These are phyloP conservation scores for Microsporum canis DNA, from an alignment of 2,329 filamentous ascomycete genomes.

Conservation along the genomic window DNA sequence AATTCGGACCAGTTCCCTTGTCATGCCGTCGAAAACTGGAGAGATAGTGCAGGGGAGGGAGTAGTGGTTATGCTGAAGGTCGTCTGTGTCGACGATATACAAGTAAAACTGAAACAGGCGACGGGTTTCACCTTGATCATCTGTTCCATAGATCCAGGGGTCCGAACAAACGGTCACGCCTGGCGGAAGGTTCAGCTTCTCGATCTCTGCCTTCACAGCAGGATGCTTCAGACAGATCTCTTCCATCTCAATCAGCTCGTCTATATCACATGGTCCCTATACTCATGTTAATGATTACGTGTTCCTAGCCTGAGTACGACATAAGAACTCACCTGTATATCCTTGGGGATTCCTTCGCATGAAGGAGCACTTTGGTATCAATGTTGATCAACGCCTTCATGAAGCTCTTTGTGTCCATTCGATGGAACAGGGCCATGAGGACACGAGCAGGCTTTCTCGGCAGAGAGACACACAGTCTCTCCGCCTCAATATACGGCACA, in stretches of 20 bases:
- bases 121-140: conserved; percentile 29
- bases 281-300: not conserved
- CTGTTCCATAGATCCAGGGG: conserved; percentile 58
- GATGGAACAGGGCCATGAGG: conserved; percentile 43
- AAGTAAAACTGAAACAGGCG: conserved; percentile 34
- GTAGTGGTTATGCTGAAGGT: conserved; percentile 58
- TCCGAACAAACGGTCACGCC: conserved; percentile 48
- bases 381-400: conserved; percentile 32
- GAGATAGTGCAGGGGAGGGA: conserved; percentile 56
- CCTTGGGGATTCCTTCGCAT: conserved; percentile 37
- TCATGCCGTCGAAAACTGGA: conserved; percentile 53
- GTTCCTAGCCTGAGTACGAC: not conserved
- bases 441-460: conserved; percentile 42
- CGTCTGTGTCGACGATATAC: conserved; percentile 51
- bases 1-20: conserved; percentile 55
- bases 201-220: conserved; percentile 47
- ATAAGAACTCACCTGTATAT: conserved; percentile 30
- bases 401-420: conserved; percentile 33
- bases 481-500: conserved; percentile 52
- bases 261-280: conserved; percentile 48
- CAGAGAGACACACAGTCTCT: conserved; percentile 42
- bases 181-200: conserved; percentile 47
- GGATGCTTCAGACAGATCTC: conserved; percentile 45
- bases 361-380: conserved; percentile 27
- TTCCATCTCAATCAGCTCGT: conserved; percentile 50